Evolutionary conservation across 805 yeast genomes (phyloP), one percentile per base, ranked within the genome.

Genomic region (Ogataea nitratoaversa): DNA sequence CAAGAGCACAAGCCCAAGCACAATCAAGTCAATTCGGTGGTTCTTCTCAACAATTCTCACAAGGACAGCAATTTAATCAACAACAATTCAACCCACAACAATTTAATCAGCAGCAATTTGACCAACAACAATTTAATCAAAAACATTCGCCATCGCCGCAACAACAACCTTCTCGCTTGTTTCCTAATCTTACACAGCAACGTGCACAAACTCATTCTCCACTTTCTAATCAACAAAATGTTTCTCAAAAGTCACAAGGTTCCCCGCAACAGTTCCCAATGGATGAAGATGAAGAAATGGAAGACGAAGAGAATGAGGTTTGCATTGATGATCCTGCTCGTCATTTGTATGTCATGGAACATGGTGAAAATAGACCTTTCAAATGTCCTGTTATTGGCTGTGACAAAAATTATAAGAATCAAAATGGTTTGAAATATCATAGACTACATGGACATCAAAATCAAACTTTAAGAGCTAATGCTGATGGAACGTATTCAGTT

Each of bases 321-420:
- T 89, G 89, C 62, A 90, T 93, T 36, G 97, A 91, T 64, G 97
- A 93, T 62, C 99, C 98, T 0, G 96, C 97, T 1, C 76, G 98
- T 48, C 93, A 90, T 59, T 67, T 91, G 43, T 91, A 93, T 59
- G 96, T 90, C 25, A 82, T 86, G 70, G 97, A 90, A 64, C 82
- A 80, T 47, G 90, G 86, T 43, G 96, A 90, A 52, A 85, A 88
- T 60, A 82, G 93, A 63, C 99, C 99, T 23, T 93, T 83, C 69
- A 89, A 84, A 62, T 93, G 99, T 68, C 99, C 98, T 0, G 99
- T 93, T 32, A 85, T 89, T 56, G 99, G 99, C 7, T 93, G 99
- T 65, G 97, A 90, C 54, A 93, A 93, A 70, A 90, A 91, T 22
- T 93, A 93, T 65, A 93, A 93, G 68, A 93, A 93, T 64, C 99